Base-by-base conservation (phyloP, 495 filamentous ascomycete species). In the Diplogelasinospora grovesii region DNA sequence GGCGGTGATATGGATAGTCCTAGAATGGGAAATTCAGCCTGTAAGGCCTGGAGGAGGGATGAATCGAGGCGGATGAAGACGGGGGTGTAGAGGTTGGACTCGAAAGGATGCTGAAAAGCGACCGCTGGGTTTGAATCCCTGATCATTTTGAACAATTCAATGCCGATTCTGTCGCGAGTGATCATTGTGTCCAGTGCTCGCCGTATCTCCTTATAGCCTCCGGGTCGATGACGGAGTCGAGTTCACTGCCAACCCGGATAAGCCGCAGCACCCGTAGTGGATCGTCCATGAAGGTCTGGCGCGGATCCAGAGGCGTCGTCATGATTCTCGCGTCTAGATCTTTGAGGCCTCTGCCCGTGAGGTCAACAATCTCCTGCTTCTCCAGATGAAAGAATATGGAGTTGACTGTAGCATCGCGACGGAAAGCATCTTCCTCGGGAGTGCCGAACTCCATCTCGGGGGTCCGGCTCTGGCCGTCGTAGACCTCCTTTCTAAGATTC, bases 281-380 rank as follows among this genome's bases (percentile, higher is more conserved):
- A 29, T 29, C 27, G 27, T 29, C 27, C 27, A 29, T 29, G 27
- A 29, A 29, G 27, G 10, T 29, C 27, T 29, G 27, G 27, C 27
- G 27, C 4, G 27, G 27, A 11, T 29, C 10, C 27, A 29, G 9
- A 4, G 27, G 27, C 27, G 27, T 29, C 10, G 4, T 10, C 27
- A 29, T 29, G 9, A 29, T 14, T 29, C 10, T 29, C 3, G 27
- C 27, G 9, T 29, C 27, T 3, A 29, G 9, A 14, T 29, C 27
- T 29, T 4, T 11, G 4, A 29, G 27, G 27, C 27, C 27, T 29
- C 27, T 29, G 11, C 27, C 27, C 27, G 27, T 29, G 27, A 29
- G 27, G 15, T 29, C 27, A 3, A 29, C 10, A 29, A 29, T 14
- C 27, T 29, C 27, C 10, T 29, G 27, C 27, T 29, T 29, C 27